phyloP scores from a whole-genome alignment of 2,329 filamentous ascomycete genomes.

The Domatiomyces globalis region DNA sequence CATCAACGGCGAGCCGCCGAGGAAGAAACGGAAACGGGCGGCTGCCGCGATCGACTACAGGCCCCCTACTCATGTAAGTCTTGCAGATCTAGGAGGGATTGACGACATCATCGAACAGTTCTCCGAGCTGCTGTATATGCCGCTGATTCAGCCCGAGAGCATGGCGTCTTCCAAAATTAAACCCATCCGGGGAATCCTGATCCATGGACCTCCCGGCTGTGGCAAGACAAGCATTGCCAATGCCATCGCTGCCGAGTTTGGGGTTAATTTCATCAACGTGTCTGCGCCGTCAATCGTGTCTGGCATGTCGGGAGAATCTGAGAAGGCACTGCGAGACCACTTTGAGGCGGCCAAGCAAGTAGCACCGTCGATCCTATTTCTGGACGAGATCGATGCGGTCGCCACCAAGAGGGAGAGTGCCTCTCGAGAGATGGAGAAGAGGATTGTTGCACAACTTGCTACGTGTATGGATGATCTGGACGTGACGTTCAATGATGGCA shows the following conservation, averaged over 20 bases:
- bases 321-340: slow-evolving; percentile 70
- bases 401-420: slow-evolving; percentile 72
- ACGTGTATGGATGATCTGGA: slow-evolving; percentile 75
- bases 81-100: slow-evolving; percentile 63
- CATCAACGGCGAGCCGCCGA: slow-evolving; percentile 43
- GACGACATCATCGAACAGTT: slow-evolving; percentile 57
- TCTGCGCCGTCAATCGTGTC: slow-evolving; percentile 68
- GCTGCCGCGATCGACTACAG: slow-evolving; percentile 43
- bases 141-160: slow-evolving; percentile 52
- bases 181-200: slow-evolving; percentile 57
- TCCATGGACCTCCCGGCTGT: slow-evolving; percentile 73
- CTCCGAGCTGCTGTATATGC: slow-evolving; percentile 57
- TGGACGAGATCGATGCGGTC: slow-evolving; percentile 85
- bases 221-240: slow-evolving; percentile 76
- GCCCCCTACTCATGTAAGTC: slow-evolving; percentile 51
- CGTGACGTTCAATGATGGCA: slow-evolving; percentile 55
- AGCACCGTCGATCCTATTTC: slow-evolving; percentile 79
- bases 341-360: slow-evolving; percentile 78
- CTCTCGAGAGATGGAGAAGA: slow-evolving; percentile 77
- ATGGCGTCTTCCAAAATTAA: slow-evolving; percentile 54
- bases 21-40: slow-evolving; percentile 48
- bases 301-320: slow-evolving; percentile 78
- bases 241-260: slow-evolving; percentile 61
- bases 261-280: slow-evolving; percentile 67
- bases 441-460: slow-evolving; percentile 69